Evolutionary conservation across 768 basidiomycete species (phyloP).

Genomic region (Auricularia sp.): DNA sequence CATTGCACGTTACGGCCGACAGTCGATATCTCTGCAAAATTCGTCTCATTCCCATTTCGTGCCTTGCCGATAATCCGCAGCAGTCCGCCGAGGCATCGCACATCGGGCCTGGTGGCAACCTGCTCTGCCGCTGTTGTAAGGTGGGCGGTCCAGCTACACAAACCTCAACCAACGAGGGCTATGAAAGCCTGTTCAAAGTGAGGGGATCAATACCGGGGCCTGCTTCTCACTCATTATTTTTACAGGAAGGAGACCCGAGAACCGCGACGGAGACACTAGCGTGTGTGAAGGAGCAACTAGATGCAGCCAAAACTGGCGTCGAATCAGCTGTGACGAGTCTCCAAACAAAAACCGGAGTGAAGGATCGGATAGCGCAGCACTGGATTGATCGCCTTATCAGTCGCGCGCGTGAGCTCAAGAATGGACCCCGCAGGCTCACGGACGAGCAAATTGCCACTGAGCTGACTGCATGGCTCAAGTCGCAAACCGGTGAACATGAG

Average conservation of each 20-base stretch:
- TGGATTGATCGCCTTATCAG: constrained; percentile 21
- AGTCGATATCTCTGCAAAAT: too few relatives aligned
- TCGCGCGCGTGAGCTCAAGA: not conserved
- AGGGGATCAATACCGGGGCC: not conserved
- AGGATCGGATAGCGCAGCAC: constrained; percentile 25
- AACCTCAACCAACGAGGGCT: not conserved
- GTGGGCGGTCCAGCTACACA: not conserved
- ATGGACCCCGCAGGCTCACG: not conserved
- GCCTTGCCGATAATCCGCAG: not conserved
- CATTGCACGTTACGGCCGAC: too few relatives aligned
- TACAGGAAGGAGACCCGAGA: not conserved
- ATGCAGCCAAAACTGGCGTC: constrained; percentile 24
- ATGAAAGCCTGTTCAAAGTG: not conserved
- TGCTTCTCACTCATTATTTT: not conserved
- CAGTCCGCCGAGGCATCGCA: not conserved
- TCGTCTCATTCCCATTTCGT: too few relatives aligned
- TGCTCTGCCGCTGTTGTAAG: not conserved
- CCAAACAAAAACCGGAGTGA: constrained; percentile 20
- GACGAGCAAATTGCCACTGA: not conserved
- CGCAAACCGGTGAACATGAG: not conserved
- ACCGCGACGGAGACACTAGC: not conserved
- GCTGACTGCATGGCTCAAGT: not conserved
- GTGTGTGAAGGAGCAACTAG: constrained; percentile 22
- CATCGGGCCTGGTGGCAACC: not conserved
- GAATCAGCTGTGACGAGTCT: constrained; percentile 7